These are phyloP conservation scores for Trifolium dubium DNA, from an alignment of 306 rosid genomes.

Conservation along the genomic window DNA sequence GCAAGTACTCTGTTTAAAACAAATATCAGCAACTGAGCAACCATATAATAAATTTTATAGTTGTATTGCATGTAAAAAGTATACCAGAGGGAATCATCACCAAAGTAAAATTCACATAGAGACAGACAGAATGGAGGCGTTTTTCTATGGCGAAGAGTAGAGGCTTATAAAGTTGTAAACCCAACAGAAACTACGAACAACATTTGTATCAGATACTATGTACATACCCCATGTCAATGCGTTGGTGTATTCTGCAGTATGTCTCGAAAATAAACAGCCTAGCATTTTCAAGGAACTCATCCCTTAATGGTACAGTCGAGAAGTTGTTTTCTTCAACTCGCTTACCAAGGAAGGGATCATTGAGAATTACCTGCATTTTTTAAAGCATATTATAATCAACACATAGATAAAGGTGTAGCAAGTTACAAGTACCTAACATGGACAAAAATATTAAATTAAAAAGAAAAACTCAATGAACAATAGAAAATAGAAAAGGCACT, in stretches of 20 bases:
- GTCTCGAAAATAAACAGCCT: conserved; percentile 97
- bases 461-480: conserved; percentile 11
- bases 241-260: conserved; percentile 87
- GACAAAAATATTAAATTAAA: background rate
- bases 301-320: conserved; percentile 87
- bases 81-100: background rate
- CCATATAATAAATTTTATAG: background rate
- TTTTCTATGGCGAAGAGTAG: conserved; percentile 40
- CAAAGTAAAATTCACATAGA: background rate
- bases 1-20: conserved; percentile 74
- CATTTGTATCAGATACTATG: conserved; percentile 19
- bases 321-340: conserved; percentile 88
- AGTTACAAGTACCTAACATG: background rate
- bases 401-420: background rate
- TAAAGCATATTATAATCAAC: background rate
- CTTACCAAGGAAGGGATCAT: conserved; percentile 96
- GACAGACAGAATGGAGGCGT: conserved; percentile 44
- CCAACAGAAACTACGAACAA: background rate
- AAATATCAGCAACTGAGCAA: conserved; percentile 20
- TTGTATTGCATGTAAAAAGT: background rate
- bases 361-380: conserved; percentile 77
- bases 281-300: conserved; percentile 96
- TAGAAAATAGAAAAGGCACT: conserved; percentile 42
- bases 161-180: background rate
- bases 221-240: conserved; percentile 82